Evolutionary conservation across 805 yeast species (phyloP), one percentile per base, ranked within the genome.

Genomic region (Metschnikowia lunata): DNA sequence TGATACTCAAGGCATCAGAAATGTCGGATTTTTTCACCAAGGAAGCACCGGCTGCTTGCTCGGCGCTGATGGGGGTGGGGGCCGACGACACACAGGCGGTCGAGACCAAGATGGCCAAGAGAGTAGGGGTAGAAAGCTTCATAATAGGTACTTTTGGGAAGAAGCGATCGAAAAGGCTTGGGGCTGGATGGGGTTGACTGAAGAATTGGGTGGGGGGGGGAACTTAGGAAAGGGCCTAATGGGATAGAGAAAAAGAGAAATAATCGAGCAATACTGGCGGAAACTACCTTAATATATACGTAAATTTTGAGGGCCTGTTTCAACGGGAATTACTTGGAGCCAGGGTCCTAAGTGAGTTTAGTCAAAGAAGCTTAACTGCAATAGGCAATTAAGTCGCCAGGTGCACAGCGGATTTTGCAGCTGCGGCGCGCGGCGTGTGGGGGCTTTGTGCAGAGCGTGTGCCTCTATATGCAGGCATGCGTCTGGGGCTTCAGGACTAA

Each of bases 91-190:
- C 74, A 37, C 63, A 51, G 28, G 71, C 59, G 32, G 67, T 47
- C 30, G 74, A 37, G 43, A 71, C 72, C 54, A 68, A 62, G 49
- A 70, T 55, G 44, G 74, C 72, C 48, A 68, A 55, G 41, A 64
- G 57, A 38, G 75, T 61, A 37, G 74, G 55, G 36, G 67, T 59
- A 32, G 74, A 57, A 35, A 70, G 64, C 62, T 69, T 71, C 76
- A 71, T 71, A 54, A 48, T 52, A 40, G 35, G 15, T 38, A 33
- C 23, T 18, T 18, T 18, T 18, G 23, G 23, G 23, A 5, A 18
- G 23, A 18, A 18, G 23, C 23, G 23, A 18, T 18, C 4, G 23
- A 18, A 18, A 18, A 18, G 23, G 23, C 23, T 18, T 18, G 23
- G 23, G 23, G 23, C 23, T 18, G 23, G 23, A 18, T 18, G 23